Evolutionary conservation across 2,329 filamentous ascomycete species (phyloP), one percentile per base, ranked within the genome.

Genomic region (Aspergillus bombycis): DNA sequence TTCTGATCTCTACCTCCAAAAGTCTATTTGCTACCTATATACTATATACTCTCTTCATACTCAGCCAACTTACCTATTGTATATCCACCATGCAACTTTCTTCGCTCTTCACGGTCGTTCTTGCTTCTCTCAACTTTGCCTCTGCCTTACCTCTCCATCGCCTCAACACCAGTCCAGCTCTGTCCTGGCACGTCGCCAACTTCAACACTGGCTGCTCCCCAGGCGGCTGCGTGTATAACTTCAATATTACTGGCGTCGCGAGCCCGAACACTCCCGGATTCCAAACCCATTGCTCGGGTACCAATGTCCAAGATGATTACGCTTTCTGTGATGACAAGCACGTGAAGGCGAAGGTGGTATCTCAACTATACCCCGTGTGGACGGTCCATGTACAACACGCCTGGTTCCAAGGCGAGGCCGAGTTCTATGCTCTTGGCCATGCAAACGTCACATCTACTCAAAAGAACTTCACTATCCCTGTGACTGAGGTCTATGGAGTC

Each of bases 251-350:
- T 32, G 72, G 72, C 26, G 34, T 66, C 16, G 62, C 60, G 8
- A 71, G 72, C 21, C 19, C 60, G 10, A 74, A 74, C 61, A 74
- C 72, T 5, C 76, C 77, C 8, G 72, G 67, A 23, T 79, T 79
- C 70, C 72, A 70, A 56, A 76, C 77, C 45, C 69, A 68, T 58
- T 79, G 77, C 69, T 66, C 67, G 43, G 75, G 75, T 21, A 67
- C 68, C 30, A 69, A 70, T 30, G 61, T 50, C 28, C 56, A 73
- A 38, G 56, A 62, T 3, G 70, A 69, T 21, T 65, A 67, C 60
- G 57, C 64, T 16, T 23, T 59, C 11, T 79, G 77, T 63, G 64
- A 67, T 21, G 64, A 76, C 68, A 43, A 62, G 28, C 64, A 70
- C 30, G 65, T 76, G 61, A 67, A 64, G 1, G 65, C 73, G 3